Conservation (phyloP, 2,329 filamentous ascomycete genomes). For the Aspergillus phoenicis region DNA sequence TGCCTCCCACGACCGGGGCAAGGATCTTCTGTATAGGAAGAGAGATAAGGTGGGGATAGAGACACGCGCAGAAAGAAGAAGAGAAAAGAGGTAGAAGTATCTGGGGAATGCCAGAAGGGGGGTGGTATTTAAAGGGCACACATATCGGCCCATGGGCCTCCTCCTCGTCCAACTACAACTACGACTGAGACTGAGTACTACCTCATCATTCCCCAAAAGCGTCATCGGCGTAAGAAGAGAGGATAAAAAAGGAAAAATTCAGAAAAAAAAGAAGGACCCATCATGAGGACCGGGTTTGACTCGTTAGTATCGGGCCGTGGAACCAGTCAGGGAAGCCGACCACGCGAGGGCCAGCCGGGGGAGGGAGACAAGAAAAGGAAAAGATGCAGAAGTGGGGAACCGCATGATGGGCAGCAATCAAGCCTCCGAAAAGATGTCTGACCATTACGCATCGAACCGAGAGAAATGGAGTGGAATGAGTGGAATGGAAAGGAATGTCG, state of each 20-base stretch:
- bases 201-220: background rate
- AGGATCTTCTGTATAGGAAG: background rate
- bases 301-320: conserved; percentile 7
- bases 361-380: background rate
- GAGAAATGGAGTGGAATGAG: background rate
- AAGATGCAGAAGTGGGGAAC: background rate
- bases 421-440: background rate
- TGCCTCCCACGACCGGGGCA: conserved; percentile 4
- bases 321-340: conserved; percentile 7
- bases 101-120: no score
- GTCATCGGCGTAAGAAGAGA: background rate
- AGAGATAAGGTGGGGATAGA: conserved; percentile 10
- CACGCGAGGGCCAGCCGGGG: background rate
- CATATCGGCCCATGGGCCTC: no score
- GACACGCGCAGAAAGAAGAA: background rate
- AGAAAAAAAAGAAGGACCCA: background rate
- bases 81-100: background rate
- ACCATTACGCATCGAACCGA: background rate
- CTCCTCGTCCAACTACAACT: no score
- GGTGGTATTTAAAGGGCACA: no score
- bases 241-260: background rate
- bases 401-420: background rate
- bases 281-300: background rate
- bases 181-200: no score
- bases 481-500: background rate